These are phyloP conservation scores for Trifolium pratense DNA, from an alignment of 306 rosid species.

Conservation along the genomic window DNA sequence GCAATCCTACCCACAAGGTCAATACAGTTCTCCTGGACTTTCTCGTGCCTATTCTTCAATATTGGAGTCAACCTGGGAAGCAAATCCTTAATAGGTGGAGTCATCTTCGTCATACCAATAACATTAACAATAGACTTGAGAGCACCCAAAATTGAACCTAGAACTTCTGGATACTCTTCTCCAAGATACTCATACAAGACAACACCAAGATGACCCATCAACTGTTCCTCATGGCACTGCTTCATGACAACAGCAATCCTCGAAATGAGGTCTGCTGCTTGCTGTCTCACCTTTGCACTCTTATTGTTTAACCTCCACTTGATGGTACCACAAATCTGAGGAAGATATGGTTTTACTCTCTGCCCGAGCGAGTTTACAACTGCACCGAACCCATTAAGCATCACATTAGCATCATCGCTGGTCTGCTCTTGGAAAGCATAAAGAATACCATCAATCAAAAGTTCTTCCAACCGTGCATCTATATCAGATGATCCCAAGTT, in stretches of 20 bases:
- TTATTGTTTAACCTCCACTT: conserved; percentile 96
- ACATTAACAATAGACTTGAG: conserved; percentile 96
- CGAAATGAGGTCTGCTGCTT: conserved; percentile 94
- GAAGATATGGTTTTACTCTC: conserved; percentile 92
- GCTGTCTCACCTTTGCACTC: conserved; percentile 97
- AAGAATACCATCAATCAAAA: conserved; percentile 91
- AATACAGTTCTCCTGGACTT: conserved; percentile 96
- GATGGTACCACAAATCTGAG: conserved; percentile 98
- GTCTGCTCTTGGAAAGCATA: conserved; percentile 99
- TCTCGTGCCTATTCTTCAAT: conserved; percentile 94
- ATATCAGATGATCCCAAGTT: conserved; percentile 92
- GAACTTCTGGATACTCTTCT: conserved; percentile 95
- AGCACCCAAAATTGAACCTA: conserved; percentile 94
- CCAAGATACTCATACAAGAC: conserved; percentile 94
- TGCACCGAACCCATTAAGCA: conserved; percentile 96
- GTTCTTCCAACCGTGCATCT: conserved; percentile 92
- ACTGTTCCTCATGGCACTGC: conserved; percentile 95
- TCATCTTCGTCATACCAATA: conserved; percentile 99
- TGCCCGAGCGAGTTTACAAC: conserved; percentile 96
- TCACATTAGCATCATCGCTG: conserved; percentile 96
- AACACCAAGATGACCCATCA: conserved; percentile 99
- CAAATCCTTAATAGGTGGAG: conserved; percentile 94
- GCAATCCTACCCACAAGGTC: conserved; percentile 97
- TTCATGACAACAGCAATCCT: conserved; percentile 96
- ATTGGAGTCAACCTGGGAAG: conserved; percentile 96